phyloP scores from a whole-genome alignment of 2,329 filamentous ascomycete genomes.

The Thielaviopsis euricoi region DNA sequence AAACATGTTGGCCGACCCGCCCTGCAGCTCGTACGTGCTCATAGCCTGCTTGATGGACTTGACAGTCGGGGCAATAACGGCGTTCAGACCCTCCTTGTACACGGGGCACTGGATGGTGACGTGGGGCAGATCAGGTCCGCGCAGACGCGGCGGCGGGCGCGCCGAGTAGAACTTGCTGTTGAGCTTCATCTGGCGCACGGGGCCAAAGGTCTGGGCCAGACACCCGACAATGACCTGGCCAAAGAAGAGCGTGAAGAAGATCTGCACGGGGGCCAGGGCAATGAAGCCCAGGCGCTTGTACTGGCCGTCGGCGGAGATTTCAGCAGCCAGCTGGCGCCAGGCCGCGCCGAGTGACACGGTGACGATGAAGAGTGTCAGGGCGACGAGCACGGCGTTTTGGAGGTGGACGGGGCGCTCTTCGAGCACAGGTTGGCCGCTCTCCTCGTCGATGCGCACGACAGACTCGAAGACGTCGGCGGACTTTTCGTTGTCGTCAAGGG shows the following conservation, averaged over 20 bases:
- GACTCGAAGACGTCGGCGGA: constrained; percentile 16
- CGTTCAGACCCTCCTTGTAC: constrained; percentile 66
- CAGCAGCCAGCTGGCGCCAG: constrained; percentile 51
- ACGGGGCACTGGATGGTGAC: constrained; percentile 76
- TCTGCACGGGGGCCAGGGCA: constrained; percentile 49
- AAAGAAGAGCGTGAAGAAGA: constrained; percentile 74
- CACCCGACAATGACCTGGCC: constrained; percentile 63
- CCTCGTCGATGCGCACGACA: constrained; percentile 49
- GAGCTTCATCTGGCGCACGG: constrained; percentile 51
- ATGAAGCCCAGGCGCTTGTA: constrained; percentile 50
- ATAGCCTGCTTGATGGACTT: constrained; percentile 64
- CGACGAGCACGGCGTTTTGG: constrained; percentile 52
- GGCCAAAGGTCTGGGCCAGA: constrained; percentile 59
- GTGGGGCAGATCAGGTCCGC: constrained; percentile 43
- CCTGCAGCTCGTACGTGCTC: constrained; percentile 60
- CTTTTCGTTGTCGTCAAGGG: constrained; percentile 29
- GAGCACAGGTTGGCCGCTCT: constrained; percentile 49
- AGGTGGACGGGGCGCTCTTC: constrained; percentile 52
- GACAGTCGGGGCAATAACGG: constrained; percentile 62
- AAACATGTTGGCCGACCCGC: constrained; percentile 64
- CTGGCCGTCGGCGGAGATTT: constrained; percentile 46
- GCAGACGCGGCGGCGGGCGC: constrained; percentile 45
- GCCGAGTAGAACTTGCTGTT: constrained; percentile 79
- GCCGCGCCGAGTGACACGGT: constrained; percentile 51
- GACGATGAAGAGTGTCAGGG: constrained; percentile 48